Base-by-base conservation (phyloP, 208 protist species). In the Crithidia thermophila region DNA sequence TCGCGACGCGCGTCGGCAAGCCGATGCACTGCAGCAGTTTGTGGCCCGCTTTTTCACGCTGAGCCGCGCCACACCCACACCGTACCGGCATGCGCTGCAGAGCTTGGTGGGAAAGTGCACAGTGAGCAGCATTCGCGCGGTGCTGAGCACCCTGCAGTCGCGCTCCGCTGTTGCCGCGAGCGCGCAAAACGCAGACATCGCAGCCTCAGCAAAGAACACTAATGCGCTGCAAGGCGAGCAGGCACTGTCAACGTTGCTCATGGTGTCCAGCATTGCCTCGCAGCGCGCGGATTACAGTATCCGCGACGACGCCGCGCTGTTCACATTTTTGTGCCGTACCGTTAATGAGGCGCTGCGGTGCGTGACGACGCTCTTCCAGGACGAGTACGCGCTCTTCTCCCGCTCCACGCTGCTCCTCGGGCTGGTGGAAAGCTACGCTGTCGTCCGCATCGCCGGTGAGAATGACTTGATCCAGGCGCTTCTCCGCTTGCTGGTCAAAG, bases 1-100 rank as follows among this genome's bases (percentile, higher is more conserved):
- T 10, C 34, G 36, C 42, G 69, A 75, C 20, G 4, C 46, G 9
- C 27, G 25, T 18, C 52, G 55, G 7, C 43, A 50, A 27, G 61
- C 55, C 1, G 61, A 75, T 37, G 31, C 20, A 8, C 14, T 75
- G 69, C 61, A 69, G 30, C 43, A 36, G 3, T 65, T 75, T 39
- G 18, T 75, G 11, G 68, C 69, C 20, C 69, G 62, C 31, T 75
- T 75, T 14, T 75, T 52, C 42, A 65, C 60, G 0, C 39, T 69
- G n/a, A 58, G 21, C 11, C 55, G 47, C 4, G 20, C 69, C 0
- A 75, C 61, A 27, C 61, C 69, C 16, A 39, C 69, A 0, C n/a
- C 69, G 16, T 61, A 69, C 30, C 60, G 61, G 20, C 58, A 75
- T 18, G 69, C 62, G 20, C 25, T 75, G 21, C 51, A n/a, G 9